Evolutionary conservation across 73 alveolate genomes (phyloP), one percentile per base, ranked within the genome.

Genomic region (Paramecium sexaurelia): DNA sequence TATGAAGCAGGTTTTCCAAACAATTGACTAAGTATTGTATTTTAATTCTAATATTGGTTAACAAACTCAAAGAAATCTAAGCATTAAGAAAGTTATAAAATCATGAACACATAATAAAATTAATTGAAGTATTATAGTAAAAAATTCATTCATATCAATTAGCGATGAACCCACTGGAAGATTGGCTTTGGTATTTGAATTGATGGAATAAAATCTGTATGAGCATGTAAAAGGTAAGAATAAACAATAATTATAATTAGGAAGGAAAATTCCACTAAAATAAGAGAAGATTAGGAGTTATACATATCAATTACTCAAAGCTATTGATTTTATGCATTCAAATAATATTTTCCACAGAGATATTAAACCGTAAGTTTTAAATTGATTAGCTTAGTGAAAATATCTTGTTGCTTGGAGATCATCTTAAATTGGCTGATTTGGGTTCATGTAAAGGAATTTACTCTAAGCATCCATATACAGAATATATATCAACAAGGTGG

Each of bases 91-190:
- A 98, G 88, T 94, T 97, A 27, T 95, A 97, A 57, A 98, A 98
- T 56, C 99, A 98, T 84, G 99, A 98, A 57, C 96, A 99, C 84
- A 97, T 99, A 68, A 97, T 99, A 84, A 97, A 98, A 95, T 92
- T 99, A 68, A 71, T 83, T 20, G 92, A 91, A 91, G 92, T 82
- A 13, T 36, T 68, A 39, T 91, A 78, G 91, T 91, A 71, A 71
- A 20, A 7, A 8, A 55, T 17, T 27, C 24, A 20, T 19, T 45
- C 20, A 4, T 15, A 87, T 41, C 43, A 24, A 26, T 19, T 55
- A 92, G 95, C 75, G 98, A 95, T 71, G 95, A 91, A 47, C 93
- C 95, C 8, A 83, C 98, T 3, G 97, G 98, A 17, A 85, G 96
- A 24, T 91, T 94, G 45, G 99, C 98, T 11, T 69, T 96, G 71